Base-by-base conservation (phyloP, 129 eudicot species). In the Lactuca sativa region DNA sequence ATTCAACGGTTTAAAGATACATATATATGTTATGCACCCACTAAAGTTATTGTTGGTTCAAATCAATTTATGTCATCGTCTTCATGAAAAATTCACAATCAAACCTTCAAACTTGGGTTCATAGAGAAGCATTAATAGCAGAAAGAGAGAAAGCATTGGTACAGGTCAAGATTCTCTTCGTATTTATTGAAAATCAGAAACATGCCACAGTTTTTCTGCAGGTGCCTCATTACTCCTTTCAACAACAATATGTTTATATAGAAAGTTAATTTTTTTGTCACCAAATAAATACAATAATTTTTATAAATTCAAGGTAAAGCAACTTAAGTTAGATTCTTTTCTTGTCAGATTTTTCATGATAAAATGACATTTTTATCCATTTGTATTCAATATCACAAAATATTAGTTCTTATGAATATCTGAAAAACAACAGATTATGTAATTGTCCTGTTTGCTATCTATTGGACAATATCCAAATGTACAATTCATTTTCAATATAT, bases 151-250 rank as follows among this genome's bases (percentile, higher is more conserved):
- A 74, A 69, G 66, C 66, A 57, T 32, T 66, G 62, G 61, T 62
- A 49, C 79, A 58, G 74, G 73, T 74, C 73, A 75, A 75, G 74
- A 75, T 75, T 75, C 74, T 75, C 79, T 75, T 66, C 2, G 47
- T 75, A 75, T 75, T 75, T 75, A 75, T 65, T 75, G 67, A 67
- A 66, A 53, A 66, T 75, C 73, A 75, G 79, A 59, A 57, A 66
- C 79, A 66, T 75, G 74, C 62, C 61, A 75, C 79, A 66, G 72
- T 65, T 62, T 66, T 67, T 74, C 66, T 66, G 79, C 78, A 74
- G 75, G 60, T 56, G 32, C 74, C 62, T 48, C 73, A 57, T 66
- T 75, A 66, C 71, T 55, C 70, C 57, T 51, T 73, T 75, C 74
- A 33, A 74, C 79, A 44, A 66, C 73, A 43, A 43, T 43, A 44